Base-by-base conservation (phyloP, 345 rosid species). In the Capsella bursapastoris region DNA sequence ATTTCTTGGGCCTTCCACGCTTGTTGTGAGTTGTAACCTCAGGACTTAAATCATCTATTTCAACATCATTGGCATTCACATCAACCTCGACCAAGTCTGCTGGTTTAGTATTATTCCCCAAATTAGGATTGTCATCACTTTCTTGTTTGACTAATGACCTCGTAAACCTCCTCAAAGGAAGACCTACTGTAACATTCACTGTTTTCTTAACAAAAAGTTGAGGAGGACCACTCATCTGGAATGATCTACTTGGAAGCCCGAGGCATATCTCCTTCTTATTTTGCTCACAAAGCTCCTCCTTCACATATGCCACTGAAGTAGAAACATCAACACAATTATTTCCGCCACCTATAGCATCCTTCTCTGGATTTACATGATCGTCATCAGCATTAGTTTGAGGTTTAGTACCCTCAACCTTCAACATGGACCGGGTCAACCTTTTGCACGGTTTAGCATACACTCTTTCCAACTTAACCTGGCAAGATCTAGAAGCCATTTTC, bases 351-450 rank as follows among this genome's bases (percentile, higher is more conserved):
- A 57, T 63, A 22, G 22, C 79, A 2, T 12, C 72, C 13, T 4
- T 55, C 3, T 69, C 71, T 34, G 29, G 57, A 43, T 22, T 25
- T 2, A 50, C 2, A 43, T n/a, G 63, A 60, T 68, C 67, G 10
- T 37, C 75, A 52, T 65, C 76, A 52, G 22, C 79, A 72, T 57
- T 70, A 22, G 9, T 79, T 25, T 38, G 59, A 29, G 45, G 18
- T 16, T 35, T 16, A 0, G 5, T 35, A 35, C 13, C 28, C 52
- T 84, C 83, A 76, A 29, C 71, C 76, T 85, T 85, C 64, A 82
- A 68, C 57, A 77, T 65, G 0, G 91, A 90, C 38, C 92, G 82
- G 0, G 96, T 90, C 77, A 86, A 83, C 79, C 90, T 82, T 67
- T 80, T 76, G 5, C 65, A 43, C 2, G 86, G 77, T 63, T 70